phyloP scores from a whole-genome alignment of 73 alveolate species.

The Blepharisma japonicum region DNA sequence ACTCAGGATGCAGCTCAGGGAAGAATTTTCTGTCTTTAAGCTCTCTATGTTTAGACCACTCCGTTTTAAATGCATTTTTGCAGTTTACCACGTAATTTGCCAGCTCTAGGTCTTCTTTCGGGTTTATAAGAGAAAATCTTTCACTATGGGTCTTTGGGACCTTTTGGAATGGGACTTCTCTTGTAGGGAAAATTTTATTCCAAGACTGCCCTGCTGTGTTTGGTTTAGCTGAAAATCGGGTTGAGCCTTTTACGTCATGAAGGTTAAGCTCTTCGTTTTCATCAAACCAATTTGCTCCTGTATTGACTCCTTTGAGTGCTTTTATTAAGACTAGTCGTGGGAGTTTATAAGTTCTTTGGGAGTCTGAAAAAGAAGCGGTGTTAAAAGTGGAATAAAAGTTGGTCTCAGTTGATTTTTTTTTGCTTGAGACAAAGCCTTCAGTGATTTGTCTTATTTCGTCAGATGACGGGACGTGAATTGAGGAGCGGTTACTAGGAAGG shows the following conservation, averaged over 20 bases:
- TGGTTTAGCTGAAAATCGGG: conserved; percentile 6
- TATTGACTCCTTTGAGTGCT: background rate
- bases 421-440: conserved; percentile 1
- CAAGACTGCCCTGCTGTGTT: no score
- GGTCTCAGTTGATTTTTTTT: conserved; percentile 17
- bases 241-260: background rate
- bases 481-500: no score
- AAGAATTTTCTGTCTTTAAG: conserved; percentile 1
- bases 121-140: conserved; percentile 11
- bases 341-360: background rate
- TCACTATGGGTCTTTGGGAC: conserved; percentile 8
- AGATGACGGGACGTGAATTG: background rate
- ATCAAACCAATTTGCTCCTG: no score
- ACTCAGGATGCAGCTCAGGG: conserved; percentile 31
- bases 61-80: conserved; percentile 4
- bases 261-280: no score
- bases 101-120: background rate
- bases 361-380: background rate
- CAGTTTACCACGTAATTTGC: conserved; percentile 25
- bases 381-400: background rate
- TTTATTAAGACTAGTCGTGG: background rate
- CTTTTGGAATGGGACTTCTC: background rate
- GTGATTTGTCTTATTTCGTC: background rate
- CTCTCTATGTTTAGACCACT: conserved; percentile 8
- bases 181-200: conserved; percentile 17